Evolutionary conservation across 306 rosid genomes (phyloP).

Genomic region (Quercus alba): DNA sequence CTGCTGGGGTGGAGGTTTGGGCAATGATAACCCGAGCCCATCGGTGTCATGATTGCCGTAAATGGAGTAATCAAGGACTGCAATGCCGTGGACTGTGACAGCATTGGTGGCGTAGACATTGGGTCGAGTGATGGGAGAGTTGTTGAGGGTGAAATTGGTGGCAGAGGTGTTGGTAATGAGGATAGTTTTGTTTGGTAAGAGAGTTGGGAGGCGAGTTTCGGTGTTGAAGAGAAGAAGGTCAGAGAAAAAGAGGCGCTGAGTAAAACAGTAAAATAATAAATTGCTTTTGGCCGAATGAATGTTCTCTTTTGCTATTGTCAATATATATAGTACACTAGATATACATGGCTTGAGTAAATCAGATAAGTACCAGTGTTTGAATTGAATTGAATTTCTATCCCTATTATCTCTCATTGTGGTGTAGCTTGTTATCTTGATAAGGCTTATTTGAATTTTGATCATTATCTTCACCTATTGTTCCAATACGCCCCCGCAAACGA

Average conservation of each 20-base stretch:
- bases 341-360: no score
- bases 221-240: slow-evolving; percentile 56
- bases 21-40: not conserved
- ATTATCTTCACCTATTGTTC: no score
- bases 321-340: no score
- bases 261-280: no score
- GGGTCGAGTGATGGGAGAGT: slow-evolving; percentile 36
- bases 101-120: slow-evolving; percentile 43
- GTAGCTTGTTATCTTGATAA: no score
- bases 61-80: slow-evolving; percentile 35
- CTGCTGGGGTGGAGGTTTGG: not conserved
- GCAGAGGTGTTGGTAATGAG: slow-evolving; percentile 42
- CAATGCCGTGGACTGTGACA: slow-evolving; percentile 53
- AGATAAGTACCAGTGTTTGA: no score
- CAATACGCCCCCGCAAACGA: no score
- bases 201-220: slow-evolving; percentile 61
- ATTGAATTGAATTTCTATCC: no score
- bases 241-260: slow-evolving; percentile 65
- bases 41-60: slow-evolving; percentile 8
- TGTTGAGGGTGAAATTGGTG: slow-evolving; percentile 53
- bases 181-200: slow-evolving; percentile 50
- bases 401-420: no score
- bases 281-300: no score
- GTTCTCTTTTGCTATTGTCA: no score
- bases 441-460: no score